Base-by-base conservation (phyloP, 805 yeast genomes). In the Kockiozyma suomiensis region DNA sequence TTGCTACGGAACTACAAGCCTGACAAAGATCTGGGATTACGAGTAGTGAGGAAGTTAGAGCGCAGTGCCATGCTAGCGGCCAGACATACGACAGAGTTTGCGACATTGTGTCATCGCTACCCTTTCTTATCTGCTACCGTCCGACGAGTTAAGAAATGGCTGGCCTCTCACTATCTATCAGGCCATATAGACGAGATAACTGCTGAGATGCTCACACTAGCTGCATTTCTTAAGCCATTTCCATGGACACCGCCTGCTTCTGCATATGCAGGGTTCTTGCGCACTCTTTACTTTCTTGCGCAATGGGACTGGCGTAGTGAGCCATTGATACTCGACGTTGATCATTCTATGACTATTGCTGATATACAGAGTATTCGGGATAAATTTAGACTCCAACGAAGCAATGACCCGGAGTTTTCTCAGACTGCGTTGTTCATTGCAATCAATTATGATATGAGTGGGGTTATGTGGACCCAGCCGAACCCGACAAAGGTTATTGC, bases 271-370 rank as follows among this genome's bases (percentile, higher is more conserved):
- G 99, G 97, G 4, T 90, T 94, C 71, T 76, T 89, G 59, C 85
- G 94, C 60, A 81, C 86, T 12, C 72, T 94, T 40, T 77, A 82
- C 49, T 88, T 87, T 68, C 72, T 94, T 47, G 81, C 96, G 26
- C 75, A 75, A 45, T 94, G 99, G 99, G 91, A 94, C 73, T 94
- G 99, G 99, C 87, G 83, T 68, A 96, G 88, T 64, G 90, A 87
- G 49, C 87, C 97, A 0, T 75, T 94, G 62, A 82, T 92, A 55
- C 75, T 94, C 61, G 97, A 94, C 69, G 75, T 90, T 66, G 84
- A 86, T 13, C 48, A 50, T 10, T 25, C 65, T 62, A 25, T 66
- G 25, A 70, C 70, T 33, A 42, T 60, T 12, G 64, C 60, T 6
- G 56, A 57, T n/a, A 60, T 64, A 17, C 66, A 65, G 17, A 52